These are phyloP conservation scores for Glycyrrhiza uralensis DNA, from an alignment of 306 rosid genomes.

Conservation along the genomic window DNA sequence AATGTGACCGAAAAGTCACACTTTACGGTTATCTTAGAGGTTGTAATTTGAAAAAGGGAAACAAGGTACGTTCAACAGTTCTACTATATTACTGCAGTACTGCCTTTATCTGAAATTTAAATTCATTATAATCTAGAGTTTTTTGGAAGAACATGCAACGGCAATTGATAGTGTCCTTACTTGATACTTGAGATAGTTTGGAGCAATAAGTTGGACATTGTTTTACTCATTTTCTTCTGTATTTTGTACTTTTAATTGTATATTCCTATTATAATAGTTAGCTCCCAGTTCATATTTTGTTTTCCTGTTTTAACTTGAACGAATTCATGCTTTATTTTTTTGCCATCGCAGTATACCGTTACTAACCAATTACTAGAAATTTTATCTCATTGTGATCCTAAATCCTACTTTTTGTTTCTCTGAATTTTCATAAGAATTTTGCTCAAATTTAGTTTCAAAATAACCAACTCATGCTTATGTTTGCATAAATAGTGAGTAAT, in stretches of 20 bases:
- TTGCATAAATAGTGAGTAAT: not conserved
- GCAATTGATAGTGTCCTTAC: not conserved
- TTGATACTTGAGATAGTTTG: not conserved
- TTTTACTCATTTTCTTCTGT: not conserved
- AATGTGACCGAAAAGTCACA: constrained; percentile 82
- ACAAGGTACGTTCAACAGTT: constrained; percentile 56
- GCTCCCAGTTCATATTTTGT: not conserved
- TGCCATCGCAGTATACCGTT: not conserved
- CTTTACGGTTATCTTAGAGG: constrained; percentile 94
- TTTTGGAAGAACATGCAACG: constrained; percentile 1
- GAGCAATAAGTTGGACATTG: constrained; percentile 4
- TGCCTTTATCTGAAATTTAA: not conserved
- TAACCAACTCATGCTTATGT: not conserved
- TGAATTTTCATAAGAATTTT: not conserved
- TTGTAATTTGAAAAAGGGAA: constrained; percentile 78
- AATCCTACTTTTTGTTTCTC: not conserved
- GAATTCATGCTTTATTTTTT: not conserved
- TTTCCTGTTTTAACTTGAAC: not conserved
- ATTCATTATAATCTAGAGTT: not conserved
- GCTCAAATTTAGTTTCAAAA: constrained; percentile 3
- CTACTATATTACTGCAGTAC: not conserved
- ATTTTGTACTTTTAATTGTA: not conserved
- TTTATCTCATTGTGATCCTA: not conserved
- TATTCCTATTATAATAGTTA: not conserved
- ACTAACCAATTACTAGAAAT: not conserved